Evolutionary conservation across 805 yeast species (phyloP), one percentile per base, ranked within the genome.

Genomic region (Geotrichum ghanense): DNA sequence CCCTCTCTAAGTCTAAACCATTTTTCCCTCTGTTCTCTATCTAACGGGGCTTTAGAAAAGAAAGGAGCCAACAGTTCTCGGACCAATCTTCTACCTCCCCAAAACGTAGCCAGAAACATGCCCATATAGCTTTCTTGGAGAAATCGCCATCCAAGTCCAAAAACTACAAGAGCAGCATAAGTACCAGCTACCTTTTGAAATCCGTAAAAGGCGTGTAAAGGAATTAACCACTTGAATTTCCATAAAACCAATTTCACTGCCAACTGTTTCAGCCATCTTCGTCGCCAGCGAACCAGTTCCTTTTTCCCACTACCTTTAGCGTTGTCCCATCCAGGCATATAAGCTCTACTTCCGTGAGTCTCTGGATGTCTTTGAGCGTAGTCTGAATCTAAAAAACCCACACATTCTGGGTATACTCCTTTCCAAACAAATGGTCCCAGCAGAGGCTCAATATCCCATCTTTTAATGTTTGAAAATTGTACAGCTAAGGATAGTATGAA

Each of bases 1-100:
- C 81, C 82, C 46, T 73, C 76, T 35, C 83, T 65, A 12, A 76
- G 68, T 10, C 64, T 64, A 42, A 68, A 60, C 83, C 83, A 78
- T 45, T 64, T 68, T 16, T 66, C 60, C 39, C 66, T 64, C 45
- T 74, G 74, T n/a, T 60, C 51, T 3, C 55, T 56, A 6, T 58
- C 49, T 47, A 75, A 70, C 10, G 74, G 72, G 19, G 76, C 61
- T 10, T 73, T 61, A 7, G 64, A 54, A 56, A 78, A 73, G 56
- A 74, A 78, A 3, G 81, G 81, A 3, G 58, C 54, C 34, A 78
- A 64, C 44, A 78, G 64, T 40, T 73, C 76, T 35, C 69, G 61
- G 44, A 68, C 61, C 46, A 76, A 61, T 39, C 69, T 63, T 12
- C 71, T 56, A 14, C 72, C 62, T 2, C 78, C 79, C 64, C 72